Conservation (phyloP, 306 rosid genomes). For the Corylus avellana region DNA sequence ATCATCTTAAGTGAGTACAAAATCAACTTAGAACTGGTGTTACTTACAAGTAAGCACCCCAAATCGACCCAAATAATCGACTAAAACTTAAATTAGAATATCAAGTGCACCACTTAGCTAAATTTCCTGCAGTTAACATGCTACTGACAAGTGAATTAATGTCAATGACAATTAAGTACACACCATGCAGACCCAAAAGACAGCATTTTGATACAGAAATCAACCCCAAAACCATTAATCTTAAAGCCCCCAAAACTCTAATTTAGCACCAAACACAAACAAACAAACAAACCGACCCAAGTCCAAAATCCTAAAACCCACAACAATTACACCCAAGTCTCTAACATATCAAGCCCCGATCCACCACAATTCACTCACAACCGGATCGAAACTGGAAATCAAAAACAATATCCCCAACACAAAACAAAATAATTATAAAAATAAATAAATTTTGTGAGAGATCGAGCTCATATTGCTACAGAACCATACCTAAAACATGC, state of each 20-base stretch:
- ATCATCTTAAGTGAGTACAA: too few species aligned
- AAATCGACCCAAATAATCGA: background rate
- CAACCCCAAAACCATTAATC: slow-evolving; percentile 8
- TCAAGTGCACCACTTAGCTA: too few species aligned
- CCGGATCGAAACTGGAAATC: background rate
- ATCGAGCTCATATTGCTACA: slow-evolving; percentile 7
- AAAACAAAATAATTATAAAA: background rate
- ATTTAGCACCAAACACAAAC: background rate
- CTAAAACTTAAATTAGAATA: too few species aligned
- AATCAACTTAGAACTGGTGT: too few species aligned
- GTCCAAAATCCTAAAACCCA: background rate
- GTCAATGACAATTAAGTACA: too few species aligned
- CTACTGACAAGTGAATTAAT: too few species aligned
- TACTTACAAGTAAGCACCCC: background rate
- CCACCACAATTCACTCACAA: background rate
- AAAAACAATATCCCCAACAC: background rate
- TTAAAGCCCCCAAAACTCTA: background rate
- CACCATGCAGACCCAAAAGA: slow-evolving; percentile 2
- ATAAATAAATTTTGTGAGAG: background rate
- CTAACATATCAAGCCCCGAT: background rate
- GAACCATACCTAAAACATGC: background rate
- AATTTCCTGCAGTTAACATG: too few species aligned
- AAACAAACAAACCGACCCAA: background rate
- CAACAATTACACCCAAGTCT: background rate
- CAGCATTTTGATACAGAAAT: slow-evolving; percentile 9